Conservation (phyloP, 2,329 filamentous ascomycete genomes). For the Aspergillus arachidicola region DNA sequence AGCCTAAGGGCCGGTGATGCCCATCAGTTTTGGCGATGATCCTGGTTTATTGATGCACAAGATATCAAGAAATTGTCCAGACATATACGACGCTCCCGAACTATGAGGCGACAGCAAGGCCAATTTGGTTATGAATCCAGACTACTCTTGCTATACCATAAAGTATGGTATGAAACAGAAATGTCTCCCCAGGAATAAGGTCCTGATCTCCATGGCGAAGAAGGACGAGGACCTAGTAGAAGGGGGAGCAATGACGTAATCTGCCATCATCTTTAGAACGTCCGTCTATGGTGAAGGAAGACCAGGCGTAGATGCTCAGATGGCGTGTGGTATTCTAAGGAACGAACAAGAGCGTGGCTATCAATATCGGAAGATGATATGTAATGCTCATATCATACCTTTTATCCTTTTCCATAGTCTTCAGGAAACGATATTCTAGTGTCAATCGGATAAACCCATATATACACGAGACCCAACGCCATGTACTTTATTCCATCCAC, state of each 20-base stretch:
- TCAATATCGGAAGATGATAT: slow-evolving; percentile 2
- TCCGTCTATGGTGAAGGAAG: slow-evolving; percentile 38
- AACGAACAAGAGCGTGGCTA: neutral
- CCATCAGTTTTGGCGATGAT: neutral
- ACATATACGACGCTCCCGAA: neutral
- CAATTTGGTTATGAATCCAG: too few species aligned
- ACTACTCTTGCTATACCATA: neutral
- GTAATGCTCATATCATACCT: neutral
- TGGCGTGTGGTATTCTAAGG: slow-evolving; percentile 21
- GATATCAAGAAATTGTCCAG: neutral
- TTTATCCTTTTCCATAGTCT: neutral
- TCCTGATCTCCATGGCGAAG: slow-evolving; percentile 22
- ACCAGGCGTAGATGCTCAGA: slow-evolving; percentile 42
- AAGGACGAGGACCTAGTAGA: slow-evolving; percentile 28
- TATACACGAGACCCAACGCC: neutral
- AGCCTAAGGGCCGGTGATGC: slow-evolving; percentile 33
- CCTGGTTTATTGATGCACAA: neutral
- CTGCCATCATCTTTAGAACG: slow-evolving; percentile 55
- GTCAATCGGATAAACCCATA: neutral
- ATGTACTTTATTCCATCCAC: neutral
- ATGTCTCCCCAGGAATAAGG: slow-evolving; percentile 35
- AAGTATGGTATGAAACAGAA: slow-evolving; percentile 1
- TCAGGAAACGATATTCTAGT: neutral
- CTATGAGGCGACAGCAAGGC: neutral
- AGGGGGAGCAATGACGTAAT: slow-evolving; percentile 31